Evolutionary conservation across 768 basidiomycete species (phyloP), one percentile per base, ranked within the genome.

Genomic region (Agaricus bisporus): DNA sequence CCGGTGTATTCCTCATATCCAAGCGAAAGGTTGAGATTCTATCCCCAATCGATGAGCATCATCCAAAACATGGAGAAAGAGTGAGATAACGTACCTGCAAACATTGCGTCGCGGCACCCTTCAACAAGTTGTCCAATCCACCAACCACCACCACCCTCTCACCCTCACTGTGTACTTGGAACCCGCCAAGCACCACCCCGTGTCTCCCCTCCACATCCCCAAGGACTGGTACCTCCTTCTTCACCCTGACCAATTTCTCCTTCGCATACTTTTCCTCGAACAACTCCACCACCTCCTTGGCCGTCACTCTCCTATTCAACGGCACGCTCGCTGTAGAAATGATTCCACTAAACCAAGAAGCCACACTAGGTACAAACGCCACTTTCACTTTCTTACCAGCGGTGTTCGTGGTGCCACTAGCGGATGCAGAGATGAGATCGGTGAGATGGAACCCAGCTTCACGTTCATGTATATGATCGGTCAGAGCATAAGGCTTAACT

Each of bases 31-130:
- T 95, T 97, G 64, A 97, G 70, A 66, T 97, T 97, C 87, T 94
- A 60, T 8, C n/a, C 22, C 15, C 35, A 14, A 41, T 25, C 60
- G 10, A 18, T 41, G 26, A 47, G 26, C 28, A 41, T 32, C 15
- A 14, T 50, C 22, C n/a, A 54, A 9, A 8, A 32, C 18, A 43
- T 54, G 25, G 50, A 37, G 41, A 42, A 29, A 22, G 22, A 4
- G 22, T 22, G 26, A 5, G 51, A 28, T 11, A 37, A 70, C 84
- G 17, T 48, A 92, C 91, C 79, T 95, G 94, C 57, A 99, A 66
- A 68, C 95, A 98, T 68, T 99, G 97, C n/a, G 95, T 98, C 15
- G 97, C 97, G 47, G 97, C 97, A 6, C 97, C 97, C 69, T 99
- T 99, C 57, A 99, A 75, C 53, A 99, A 72, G 72, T 99, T 99